Conservation (phyloP, 257 asterid genomes). For the Fraxinus excelsior region DNA sequence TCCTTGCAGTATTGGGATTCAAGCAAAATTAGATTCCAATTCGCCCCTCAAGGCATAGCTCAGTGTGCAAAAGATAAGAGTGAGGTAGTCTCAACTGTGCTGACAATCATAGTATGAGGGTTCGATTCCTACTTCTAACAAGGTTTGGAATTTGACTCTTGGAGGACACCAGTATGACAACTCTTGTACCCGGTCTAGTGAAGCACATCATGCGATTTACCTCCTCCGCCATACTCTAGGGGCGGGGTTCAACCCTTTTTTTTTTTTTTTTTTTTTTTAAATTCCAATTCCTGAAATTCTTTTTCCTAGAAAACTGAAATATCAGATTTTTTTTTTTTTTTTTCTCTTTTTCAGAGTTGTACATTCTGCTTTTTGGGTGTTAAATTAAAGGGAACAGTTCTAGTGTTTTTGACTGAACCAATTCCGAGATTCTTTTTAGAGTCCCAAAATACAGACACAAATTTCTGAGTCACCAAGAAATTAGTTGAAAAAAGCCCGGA, state of each 20-base stretch:
- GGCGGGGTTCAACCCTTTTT: too few species aligned
- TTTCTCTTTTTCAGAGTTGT: neutral
- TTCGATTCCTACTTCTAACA: too few species aligned
- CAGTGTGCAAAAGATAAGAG: too few species aligned
- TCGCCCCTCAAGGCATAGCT: too few species aligned
- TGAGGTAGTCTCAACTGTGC: too few species aligned
- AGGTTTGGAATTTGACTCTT: too few species aligned
- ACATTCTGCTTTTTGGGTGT: neutral
- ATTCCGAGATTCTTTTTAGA: slow-evolving; percentile 32
- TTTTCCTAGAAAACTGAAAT: neutral
- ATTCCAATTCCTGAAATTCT: neutral
- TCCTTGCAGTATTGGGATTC: neutral
- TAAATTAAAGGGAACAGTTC: slow-evolving; percentile 4
- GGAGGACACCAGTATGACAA: too few species aligned
- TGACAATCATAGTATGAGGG: too few species aligned
- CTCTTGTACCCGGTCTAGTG: too few species aligned
- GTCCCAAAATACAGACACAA: slow-evolving; percentile 16
- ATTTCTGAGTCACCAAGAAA: neutral
- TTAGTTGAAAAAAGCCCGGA: slow-evolving; percentile 10
- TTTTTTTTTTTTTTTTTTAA: too few species aligned
- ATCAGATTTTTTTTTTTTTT: neutral
- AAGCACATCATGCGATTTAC: too few species aligned
- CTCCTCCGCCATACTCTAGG: too few species aligned
- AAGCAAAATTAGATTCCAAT: neutral
- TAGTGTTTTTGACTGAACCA: slow-evolving; percentile 18